Evolutionary conservation across 2,329 filamentous ascomycete genomes (phyloP).

Genomic region (Meredithiella fracta): DNA sequence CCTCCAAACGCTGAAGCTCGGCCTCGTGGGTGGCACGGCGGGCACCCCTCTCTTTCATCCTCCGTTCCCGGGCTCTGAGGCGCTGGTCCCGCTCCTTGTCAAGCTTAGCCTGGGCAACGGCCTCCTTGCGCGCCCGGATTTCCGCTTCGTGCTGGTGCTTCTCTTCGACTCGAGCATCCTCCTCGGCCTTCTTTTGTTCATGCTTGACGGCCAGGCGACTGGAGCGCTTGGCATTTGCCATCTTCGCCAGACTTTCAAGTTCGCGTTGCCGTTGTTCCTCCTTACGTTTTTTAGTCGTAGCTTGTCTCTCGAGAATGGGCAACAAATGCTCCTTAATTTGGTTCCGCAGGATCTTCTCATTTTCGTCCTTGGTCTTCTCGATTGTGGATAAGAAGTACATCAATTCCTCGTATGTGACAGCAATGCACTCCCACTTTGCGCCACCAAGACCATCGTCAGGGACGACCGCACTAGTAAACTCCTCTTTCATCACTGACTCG

Average conservation of each 20-base stretch:
- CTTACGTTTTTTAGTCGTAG: conserved; percentile 57
- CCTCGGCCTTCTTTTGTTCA: conserved; percentile 14
- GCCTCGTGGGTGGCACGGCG: conserved; percentile 73
- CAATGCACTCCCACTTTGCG: conserved; percentile 82
- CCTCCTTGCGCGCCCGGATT: conserved; percentile 50
- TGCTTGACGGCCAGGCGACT: conserved; percentile 56
- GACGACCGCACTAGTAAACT: conserved; percentile 18
- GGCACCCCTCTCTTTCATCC: conserved; percentile 69
- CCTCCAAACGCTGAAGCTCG: conserved; percentile 59
- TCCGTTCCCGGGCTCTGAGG: conserved; percentile 68
- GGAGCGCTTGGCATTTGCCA: conserved; percentile 88
- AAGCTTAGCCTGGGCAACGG: conserved; percentile 33
- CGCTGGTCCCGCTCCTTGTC: conserved; percentile 64
- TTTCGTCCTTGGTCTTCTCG: conserved; percentile 59
- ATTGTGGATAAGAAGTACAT: conserved; percentile 53
- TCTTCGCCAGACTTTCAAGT: conserved; percentile 61
- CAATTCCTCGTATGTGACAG: conserved; percentile 65
- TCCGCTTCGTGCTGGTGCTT: conserved; percentile 35
- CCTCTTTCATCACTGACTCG: conserved; percentile 18
- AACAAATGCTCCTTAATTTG: conserved; percentile 63
- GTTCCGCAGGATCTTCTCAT: conserved; percentile 63
- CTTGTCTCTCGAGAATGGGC: conserved; percentile 67
- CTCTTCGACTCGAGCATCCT: conserved; percentile 6
- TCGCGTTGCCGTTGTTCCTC: conserved; percentile 57
- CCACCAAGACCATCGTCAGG: conserved; percentile 53